Evolutionary conservation across 2,329 filamentous ascomycete species (phyloP), one percentile per base, ranked within the genome.

Genomic region (Colletotrichum scovillei): DNA sequence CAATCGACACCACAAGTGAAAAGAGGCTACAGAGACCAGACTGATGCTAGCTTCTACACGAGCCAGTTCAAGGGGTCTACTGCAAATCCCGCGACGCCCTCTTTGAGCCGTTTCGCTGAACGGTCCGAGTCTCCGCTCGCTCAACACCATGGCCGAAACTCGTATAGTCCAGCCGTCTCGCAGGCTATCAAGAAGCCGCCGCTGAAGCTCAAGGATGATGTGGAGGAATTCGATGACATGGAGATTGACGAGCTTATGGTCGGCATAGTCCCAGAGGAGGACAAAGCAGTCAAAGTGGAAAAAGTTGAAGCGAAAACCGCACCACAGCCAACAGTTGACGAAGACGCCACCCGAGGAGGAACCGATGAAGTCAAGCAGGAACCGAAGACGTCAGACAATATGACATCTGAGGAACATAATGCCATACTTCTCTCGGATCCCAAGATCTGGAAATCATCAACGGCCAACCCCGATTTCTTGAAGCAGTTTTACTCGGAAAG

Each of bases 401-500:
- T 97, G 85, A 98, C 95, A 0, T 94, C 97, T 0, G 96, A 99
- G 82, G 94, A 98, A 79, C 95, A 98, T 82, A 99, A 98, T 79
- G 93, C 94, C 11, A 86, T 93, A 72, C 87, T 98, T 1, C 87
- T 99, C 4, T 90, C 93, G 2, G 95, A 98, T 78, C 95, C 97
- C 2, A 92, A 92, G 42, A 91, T 98, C 77, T 91, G 94, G 72
- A 97, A 97, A 79, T 95, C 95, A 0, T 97, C 95, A 1, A 95
- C 95, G 1, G 94, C 95, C 9, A 97, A 99, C 76, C 97, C 97
- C 0, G 92, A 97, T 46, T 99, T 99, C 74, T 86, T 99, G 1
- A 93, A 96, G 75, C 95, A 98, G 74, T 99, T 94, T 79, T 99
- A 98, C 80, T 93, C 95, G 5, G 95, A 98, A 83, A 98, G 96